Conservation (phyloP, 768 basidiomycete species). For the Dictyophora rubrovolvata region DNA sequence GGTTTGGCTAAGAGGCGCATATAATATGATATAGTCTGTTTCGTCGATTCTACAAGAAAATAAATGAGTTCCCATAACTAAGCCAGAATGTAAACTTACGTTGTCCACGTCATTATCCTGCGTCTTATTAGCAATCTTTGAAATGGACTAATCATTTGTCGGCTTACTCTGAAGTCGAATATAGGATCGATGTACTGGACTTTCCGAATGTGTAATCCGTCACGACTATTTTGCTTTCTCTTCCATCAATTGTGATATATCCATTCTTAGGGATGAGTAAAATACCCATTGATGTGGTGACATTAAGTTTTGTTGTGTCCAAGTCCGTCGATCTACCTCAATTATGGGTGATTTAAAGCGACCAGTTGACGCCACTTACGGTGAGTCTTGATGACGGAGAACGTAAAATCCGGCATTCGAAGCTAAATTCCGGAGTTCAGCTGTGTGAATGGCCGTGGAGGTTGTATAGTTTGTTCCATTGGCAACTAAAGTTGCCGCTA, state of each 20-base stretch:
- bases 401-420: slow-evolving; percentile 41
- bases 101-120: slow-evolving; percentile 48
- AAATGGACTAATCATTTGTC: not conserved
- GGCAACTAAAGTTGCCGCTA: slow-evolving; percentile 32
- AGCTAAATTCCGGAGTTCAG: slow-evolving; percentile 36
- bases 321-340: slow-evolving; percentile 31
- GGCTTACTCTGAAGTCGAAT: slow-evolving; percentile 38
- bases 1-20: slow-evolving; percentile 30
- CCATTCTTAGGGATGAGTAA: slow-evolving; percentile 31
- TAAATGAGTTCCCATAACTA: not conserved
- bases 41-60: slow-evolving; percentile 25
- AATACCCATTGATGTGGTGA: slow-evolving; percentile 32
- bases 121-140: not conserved
- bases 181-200: slow-evolving; percentile 26
- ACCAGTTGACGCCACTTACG: slow-evolving; percentile 14
- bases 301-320: slow-evolving; percentile 32
- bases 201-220: slow-evolving; percentile 37
- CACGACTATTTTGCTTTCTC: slow-evolving; percentile 41
- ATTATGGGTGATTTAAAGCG: not conserved
- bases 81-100: slow-evolving; percentile 22
- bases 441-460: slow-evolving; percentile 32
- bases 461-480: slow-evolving; percentile 43
- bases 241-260: slow-evolving; percentile 31
- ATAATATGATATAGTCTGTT: slow-evolving; percentile 34
- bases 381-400: slow-evolving; percentile 34